A percentile compares a stretch with the other conserved stretches of the same genome.
phyloP scores from a whole-genome alignment of 2,329 filamentous ascomycete species.

The Fusarium newnesense region DNA sequence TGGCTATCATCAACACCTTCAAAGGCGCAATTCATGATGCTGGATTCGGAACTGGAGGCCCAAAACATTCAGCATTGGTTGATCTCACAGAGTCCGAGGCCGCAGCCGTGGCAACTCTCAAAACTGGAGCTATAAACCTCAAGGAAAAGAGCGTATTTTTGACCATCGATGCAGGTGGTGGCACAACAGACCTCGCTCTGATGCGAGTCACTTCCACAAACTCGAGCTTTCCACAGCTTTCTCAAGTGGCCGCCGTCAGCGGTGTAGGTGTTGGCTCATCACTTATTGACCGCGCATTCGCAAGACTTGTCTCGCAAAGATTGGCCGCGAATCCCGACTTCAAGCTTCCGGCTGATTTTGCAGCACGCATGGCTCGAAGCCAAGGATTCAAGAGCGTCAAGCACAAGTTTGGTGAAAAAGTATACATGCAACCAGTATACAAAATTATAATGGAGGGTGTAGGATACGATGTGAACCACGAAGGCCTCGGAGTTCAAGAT shows the following conservation, averaged over 20 bases:
- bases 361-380: constrained; percentile 51
- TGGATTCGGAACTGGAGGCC: constrained; percentile 59
- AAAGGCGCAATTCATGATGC: constrained; percentile 57
- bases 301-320: constrained; percentile 51
- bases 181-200: constrained; percentile 58
- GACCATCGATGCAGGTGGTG: constrained; percentile 58
- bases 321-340: constrained; percentile 51
- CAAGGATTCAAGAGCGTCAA: constrained; percentile 53
- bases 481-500: constrained; percentile 51
- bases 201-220: constrained; percentile 53
- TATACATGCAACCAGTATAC: constrained; percentile 53
- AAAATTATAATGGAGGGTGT: constrained; percentile 57
- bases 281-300: constrained; percentile 57
- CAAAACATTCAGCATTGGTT: constrained; percentile 51
- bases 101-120: constrained; percentile 58
- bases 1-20: constrained; percentile 62
- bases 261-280: constrained; percentile 59
- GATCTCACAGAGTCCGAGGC: constrained; percentile 61
- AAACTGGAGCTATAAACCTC: constrained; percentile 53
- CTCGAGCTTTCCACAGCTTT: constrained; percentile 43
- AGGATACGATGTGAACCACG: constrained; percentile 52
- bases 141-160: constrained; percentile 53
- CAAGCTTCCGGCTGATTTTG: constrained; percentile 51
- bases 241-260: constrained; percentile 52
- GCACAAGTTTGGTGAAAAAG: constrained; percentile 57